A percentile compares a stretch with the other conserved stretches of the same genome.
Conservation (phyloP, 2,329 filamentous ascomycete species). For the Fusarium brevicatenulatum region DNA sequence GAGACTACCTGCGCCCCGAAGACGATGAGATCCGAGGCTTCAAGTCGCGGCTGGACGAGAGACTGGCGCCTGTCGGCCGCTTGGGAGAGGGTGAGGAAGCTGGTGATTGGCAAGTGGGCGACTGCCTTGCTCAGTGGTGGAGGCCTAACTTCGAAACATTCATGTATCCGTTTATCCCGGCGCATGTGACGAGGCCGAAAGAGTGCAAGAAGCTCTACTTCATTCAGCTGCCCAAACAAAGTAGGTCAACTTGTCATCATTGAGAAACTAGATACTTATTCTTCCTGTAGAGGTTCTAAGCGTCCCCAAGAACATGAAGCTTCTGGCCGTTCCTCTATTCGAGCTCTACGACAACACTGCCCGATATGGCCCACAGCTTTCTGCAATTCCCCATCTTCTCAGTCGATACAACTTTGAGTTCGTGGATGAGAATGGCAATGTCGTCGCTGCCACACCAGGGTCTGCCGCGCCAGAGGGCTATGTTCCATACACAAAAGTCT, state of each 20-base stretch:
- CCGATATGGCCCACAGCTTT: slow-evolving; percentile 93
- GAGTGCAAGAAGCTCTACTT: slow-evolving; percentile 99
- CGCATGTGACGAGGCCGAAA: slow-evolving; percentile 95
- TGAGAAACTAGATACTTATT: slow-evolving; percentile 1
- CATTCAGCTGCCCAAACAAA: slow-evolving; percentile 91
- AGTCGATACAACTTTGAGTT: slow-evolving; percentile 98
- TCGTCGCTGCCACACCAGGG: slow-evolving; percentile 86
- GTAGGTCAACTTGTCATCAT: slow-evolving; percentile 57
- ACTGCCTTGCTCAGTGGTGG: slow-evolving; percentile 98
- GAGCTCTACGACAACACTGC: slow-evolving; percentile 98
- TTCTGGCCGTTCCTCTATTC: slow-evolving; percentile 94
- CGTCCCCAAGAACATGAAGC: slow-evolving; percentile 99
- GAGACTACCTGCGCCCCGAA: slow-evolving; percentile 89
- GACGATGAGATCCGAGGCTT: slow-evolving; percentile 96
- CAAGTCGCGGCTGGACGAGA: slow-evolving; percentile 90
- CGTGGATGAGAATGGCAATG: slow-evolving; percentile 89
- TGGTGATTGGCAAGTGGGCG: slow-evolving; percentile 88
- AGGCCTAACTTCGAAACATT: slow-evolving; percentile 99
- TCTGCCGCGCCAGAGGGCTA: slow-evolving; percentile 67
- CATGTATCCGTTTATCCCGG: slow-evolving; percentile 98
- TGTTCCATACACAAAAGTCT: slow-evolving; percentile 71
- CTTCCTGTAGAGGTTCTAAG: slow-evolving; percentile 80
- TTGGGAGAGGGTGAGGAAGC: slow-evolving; percentile 88
- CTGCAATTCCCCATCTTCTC: slow-evolving; percentile 93
- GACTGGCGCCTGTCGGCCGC: slow-evolving; percentile 89